phyloP scores from a whole-genome alignment of 352 stramenopile genomes.

The Saprolegnia diclina region DNA sequence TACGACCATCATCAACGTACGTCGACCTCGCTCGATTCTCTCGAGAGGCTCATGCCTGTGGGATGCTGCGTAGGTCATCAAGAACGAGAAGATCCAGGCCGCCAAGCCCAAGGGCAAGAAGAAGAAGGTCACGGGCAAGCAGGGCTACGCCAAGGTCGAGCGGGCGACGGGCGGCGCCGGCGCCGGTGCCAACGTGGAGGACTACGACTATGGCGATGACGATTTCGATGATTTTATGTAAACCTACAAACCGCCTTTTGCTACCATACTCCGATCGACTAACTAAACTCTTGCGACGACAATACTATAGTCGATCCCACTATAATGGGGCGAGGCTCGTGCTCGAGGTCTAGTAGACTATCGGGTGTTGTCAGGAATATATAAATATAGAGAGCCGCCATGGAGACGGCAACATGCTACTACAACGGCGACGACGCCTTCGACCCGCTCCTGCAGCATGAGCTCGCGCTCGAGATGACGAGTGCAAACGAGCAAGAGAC shows the following conservation, averaged over 20 bases:
- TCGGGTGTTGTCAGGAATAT: too few relatives aligned
- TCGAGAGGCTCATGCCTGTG: too few relatives aligned
- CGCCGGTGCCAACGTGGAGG: conserved; percentile 30
- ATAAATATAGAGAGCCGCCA: neutral
- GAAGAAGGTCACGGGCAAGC: conserved; percentile 73
- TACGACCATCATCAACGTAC: conserved; percentile 79
- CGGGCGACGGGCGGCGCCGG: conserved; percentile 37
- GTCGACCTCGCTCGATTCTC: neutral
- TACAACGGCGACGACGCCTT: neutral
- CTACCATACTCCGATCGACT: too few relatives aligned
- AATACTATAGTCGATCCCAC: too few relatives aligned
- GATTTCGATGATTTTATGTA: conserved; percentile 87
- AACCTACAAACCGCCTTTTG: neutral
- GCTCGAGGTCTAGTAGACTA: too few relatives aligned
- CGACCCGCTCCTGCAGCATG: neutral
- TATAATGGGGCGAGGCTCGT: too few relatives aligned
- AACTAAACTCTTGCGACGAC: too few relatives aligned
- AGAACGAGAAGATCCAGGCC: conserved; percentile 81
- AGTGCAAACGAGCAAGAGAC: neutral
- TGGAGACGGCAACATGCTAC: neutral
- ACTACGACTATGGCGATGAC: conserved; percentile 53
- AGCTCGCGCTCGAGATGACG: neutral
- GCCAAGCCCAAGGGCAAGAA: conserved; percentile 83
- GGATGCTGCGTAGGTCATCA: conserved; percentile 38
- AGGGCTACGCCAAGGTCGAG: conserved; percentile 79